phyloP scores from a whole-genome alignment of 163 green algal species.

The Volvox carteri region DNA sequence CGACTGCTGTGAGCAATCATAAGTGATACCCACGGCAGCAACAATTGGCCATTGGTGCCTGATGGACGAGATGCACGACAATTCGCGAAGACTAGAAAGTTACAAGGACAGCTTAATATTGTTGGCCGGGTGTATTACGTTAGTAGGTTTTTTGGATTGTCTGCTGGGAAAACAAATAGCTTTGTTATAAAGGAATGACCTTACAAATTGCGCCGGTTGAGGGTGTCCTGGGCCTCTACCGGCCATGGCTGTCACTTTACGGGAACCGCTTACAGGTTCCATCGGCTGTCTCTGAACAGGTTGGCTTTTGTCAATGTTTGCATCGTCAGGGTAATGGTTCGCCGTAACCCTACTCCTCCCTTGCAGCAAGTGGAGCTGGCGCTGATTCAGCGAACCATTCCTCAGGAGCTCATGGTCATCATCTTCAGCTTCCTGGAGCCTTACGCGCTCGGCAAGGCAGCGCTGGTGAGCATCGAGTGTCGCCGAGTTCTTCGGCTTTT shows the following conservation, averaged over 20 bases:
- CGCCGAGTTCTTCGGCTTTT: background rate
- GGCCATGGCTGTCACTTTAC: constrained; percentile 26
- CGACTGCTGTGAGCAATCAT: no score
- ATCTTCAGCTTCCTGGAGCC: constrained; percentile 74
- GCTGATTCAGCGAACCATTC: constrained; percentile 82
- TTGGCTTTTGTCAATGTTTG: background rate
- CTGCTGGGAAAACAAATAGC: no score
- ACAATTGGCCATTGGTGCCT: no score
- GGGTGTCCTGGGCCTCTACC: background rate
- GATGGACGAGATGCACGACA: no score
- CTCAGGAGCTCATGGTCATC: constrained; percentile 80
- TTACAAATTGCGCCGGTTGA: background rate
- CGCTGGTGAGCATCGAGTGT: constrained; percentile 65
- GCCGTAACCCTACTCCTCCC: constrained; percentile 4
- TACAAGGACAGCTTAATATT: no score
- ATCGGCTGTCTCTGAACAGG: background rate
- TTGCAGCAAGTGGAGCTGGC: constrained; percentile 68
- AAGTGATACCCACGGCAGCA: no score
- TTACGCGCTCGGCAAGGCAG: constrained; percentile 68
- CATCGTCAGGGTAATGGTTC: background rate
- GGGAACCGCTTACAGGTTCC: constrained; percentile 25
- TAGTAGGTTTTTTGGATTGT: no score
- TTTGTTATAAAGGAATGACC: constrained; percentile 8
- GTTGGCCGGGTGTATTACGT: no score
- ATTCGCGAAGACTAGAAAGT: no score